phyloP scores from a whole-genome alignment of 2,329 filamentous ascomycete genomes.

The Neofusicoccum sp. region DNA sequence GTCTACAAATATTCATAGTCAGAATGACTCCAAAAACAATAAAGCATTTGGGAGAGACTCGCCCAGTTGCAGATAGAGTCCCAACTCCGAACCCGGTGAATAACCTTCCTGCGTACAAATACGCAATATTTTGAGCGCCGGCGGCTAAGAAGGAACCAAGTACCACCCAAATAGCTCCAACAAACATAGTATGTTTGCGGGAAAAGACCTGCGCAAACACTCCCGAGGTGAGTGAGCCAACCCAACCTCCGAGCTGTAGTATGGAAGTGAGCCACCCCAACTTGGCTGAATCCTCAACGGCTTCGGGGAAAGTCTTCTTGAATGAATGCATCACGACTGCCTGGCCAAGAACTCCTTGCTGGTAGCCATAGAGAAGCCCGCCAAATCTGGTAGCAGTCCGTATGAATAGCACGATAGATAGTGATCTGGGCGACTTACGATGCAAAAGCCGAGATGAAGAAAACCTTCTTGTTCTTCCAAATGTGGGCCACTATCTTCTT shows the following conservation, averaged over 20 bases:
- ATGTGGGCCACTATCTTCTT: slow-evolving; percentile 30
- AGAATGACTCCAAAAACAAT: no score
- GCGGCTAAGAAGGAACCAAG: slow-evolving; percentile 43
- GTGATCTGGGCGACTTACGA: slow-evolving; percentile 24
- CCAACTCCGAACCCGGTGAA: slow-evolving; percentile 53
- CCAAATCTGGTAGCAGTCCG: slow-evolving; percentile 40
- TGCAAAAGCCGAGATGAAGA: slow-evolving; percentile 32
- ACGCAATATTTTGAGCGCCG: slow-evolving; percentile 38
- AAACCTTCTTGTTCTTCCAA: slow-evolving; percentile 29
- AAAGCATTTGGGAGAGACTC: slow-evolving; percentile 9
- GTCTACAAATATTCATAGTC: slow-evolving; percentile 24
- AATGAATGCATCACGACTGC: slow-evolving; percentile 55
- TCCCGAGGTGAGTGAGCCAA: slow-evolving; percentile 50
- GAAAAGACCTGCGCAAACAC: slow-evolving; percentile 51
- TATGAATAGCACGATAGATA: neutral
- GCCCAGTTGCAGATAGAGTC: slow-evolving; percentile 44
- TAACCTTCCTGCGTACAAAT: slow-evolving; percentile 50
- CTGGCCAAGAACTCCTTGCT: slow-evolving; percentile 56
- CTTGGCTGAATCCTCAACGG: slow-evolving; percentile 47
- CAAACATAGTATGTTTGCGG: slow-evolving; percentile 54
- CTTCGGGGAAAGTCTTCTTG: slow-evolving; percentile 49
- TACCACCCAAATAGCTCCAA: slow-evolving; percentile 46
- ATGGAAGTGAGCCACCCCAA: slow-evolving; percentile 54
- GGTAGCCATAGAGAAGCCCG: slow-evolving; percentile 54
- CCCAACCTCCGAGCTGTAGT: slow-evolving; percentile 51